phyloP scores from a whole-genome alignment of 805 yeast species.

The Metschnikowia kunwiensis region DNA sequence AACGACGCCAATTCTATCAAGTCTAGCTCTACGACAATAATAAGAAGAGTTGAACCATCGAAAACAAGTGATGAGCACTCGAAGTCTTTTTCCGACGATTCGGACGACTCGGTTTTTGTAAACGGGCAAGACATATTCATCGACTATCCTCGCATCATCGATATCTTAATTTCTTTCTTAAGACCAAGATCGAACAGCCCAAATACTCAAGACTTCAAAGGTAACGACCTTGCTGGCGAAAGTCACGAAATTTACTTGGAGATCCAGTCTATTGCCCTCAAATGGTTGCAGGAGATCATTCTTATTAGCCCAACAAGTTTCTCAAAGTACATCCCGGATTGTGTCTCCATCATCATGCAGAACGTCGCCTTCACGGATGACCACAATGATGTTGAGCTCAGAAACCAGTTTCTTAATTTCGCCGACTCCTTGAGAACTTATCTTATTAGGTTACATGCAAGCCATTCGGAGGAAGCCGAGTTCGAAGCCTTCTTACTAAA shows the following conservation, averaged over 20 bases:
- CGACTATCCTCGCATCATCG: constrained; percentile 76
- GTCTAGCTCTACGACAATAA: constrained; percentile 27
- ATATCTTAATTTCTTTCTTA: constrained; percentile 75
- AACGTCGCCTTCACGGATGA: constrained; percentile 35
- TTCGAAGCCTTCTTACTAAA: neutral
- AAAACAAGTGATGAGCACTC: constrained; percentile 3
- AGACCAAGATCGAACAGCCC: constrained; percentile 29
- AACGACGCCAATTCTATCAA: constrained; percentile 21
- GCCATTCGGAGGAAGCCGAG: constrained; percentile 15
- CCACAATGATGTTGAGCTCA: constrained; percentile 36
- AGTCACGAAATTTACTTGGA: constrained; percentile 44
- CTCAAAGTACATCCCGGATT: constrained; percentile 67
- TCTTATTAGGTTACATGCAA: constrained; percentile 29
- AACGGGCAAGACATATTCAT: constrained; percentile 72
- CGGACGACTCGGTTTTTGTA: constrained; percentile 28
- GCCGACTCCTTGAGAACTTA: constrained; percentile 33
- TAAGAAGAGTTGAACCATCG: constrained; percentile 13
- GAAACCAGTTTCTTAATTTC: constrained; percentile 36
- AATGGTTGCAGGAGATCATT: constrained; percentile 77
- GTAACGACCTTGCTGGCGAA: constrained; percentile 31
- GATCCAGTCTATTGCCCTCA: constrained; percentile 73
- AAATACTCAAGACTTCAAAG: constrained; percentile 13
- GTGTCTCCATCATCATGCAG: constrained; percentile 62
- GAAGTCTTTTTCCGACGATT: constrained; percentile 10
- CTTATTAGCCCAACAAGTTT: constrained; percentile 74